Conservation (phyloP, 768 basidiomycete species). For the Tephrocybe rancida region DNA sequence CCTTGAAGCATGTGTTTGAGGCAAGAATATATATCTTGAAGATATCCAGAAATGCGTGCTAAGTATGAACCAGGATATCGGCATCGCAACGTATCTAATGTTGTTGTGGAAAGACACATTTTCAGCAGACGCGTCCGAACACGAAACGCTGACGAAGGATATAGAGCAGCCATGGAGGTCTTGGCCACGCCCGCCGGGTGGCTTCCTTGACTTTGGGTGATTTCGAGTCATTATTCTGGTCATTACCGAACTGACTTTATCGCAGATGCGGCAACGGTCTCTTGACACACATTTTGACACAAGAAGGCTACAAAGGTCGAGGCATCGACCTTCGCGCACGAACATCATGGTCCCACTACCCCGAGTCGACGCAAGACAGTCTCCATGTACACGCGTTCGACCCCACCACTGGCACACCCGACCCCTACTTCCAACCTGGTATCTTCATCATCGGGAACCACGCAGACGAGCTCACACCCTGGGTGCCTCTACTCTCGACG, state of each 20-base stretch:
- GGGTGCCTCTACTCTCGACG: constrained; percentile 84
- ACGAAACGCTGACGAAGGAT: constrained; percentile 7
- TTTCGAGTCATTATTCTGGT: neutral
- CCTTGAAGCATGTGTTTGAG: constrained; percentile 90
- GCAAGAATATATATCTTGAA: constrained; percentile 33
- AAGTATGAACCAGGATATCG: constrained; percentile 71
- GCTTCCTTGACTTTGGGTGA: constrained; percentile 90
- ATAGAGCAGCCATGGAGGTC: constrained; percentile 54
- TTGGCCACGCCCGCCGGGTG: constrained; percentile 82
- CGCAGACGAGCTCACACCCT: constrained; percentile 95
- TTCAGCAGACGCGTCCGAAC: constrained; percentile 3
- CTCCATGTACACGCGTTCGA: constrained; percentile 76
- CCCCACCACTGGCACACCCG: constrained; percentile 40
- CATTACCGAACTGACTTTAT: neutral
- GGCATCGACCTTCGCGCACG: constrained; percentile 89
- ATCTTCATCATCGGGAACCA: constrained; percentile 93
- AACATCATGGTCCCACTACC: constrained; percentile 83
- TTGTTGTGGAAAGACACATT: constrained; percentile 87
- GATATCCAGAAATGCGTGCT: neutral
- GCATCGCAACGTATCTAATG: constrained; percentile 92
- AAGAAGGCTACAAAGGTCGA: constrained; percentile 82
- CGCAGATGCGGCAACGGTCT: constrained; percentile 90
- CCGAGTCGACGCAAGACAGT: constrained; percentile 55
- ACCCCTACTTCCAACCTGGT: constrained; percentile 38
- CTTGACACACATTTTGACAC: constrained; percentile 81